Base-by-base conservation (phyloP, 2,329 filamentous ascomycete species). In the Plenodomus biglobosus region DNA sequence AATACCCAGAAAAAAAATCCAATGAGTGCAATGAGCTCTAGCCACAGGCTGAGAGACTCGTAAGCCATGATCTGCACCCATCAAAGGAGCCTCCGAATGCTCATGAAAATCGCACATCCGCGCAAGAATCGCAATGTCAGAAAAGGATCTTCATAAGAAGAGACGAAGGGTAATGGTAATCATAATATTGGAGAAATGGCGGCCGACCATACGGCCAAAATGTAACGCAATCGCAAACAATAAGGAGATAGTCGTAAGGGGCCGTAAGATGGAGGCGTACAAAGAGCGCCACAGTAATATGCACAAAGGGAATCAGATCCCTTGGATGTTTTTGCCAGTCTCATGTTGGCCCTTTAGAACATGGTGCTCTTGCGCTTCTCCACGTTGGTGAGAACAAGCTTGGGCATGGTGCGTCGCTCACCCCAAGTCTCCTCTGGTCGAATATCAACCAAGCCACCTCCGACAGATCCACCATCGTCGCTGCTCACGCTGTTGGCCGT, bases 291-390 rank as follows among this genome's bases (percentile, higher is more conserved):
- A 48, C 56, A 55, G 50, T 54, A 62, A 66, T 72, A 72, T 72
- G 61, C 63, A 72, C 68, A 72, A 58, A 55, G 50, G 57, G 62
- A 58, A 51, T 40, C 50, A 40, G 44, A 44, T 50, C 53, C 52
- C 55, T 48, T 34, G 49, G 52, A 50, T 48, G 41, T 53, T 44
- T 40, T 46, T 53, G 55, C 58, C 49, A 49, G 40, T 55, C 38
- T 38, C 48, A 19, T 8, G 44, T 44, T 30, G 39, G n/a, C 11
- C 35, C 20, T 52, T 76, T 77, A 86, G 66, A 80, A 81, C 68
- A 83, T 73, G 50, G 81, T 77, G 73, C 82, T 87, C 80, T 90
- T 95, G 73, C 91, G 88, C 83, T 95, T 96, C 78, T 95, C 91
- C 54, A 86, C 87, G 71, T 85, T 92, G 59, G 88, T 92, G 59